Evolutionary conservation across 495 filamentous ascomycete species (phyloP).

Genomic region (Neurospora sp.): DNA sequence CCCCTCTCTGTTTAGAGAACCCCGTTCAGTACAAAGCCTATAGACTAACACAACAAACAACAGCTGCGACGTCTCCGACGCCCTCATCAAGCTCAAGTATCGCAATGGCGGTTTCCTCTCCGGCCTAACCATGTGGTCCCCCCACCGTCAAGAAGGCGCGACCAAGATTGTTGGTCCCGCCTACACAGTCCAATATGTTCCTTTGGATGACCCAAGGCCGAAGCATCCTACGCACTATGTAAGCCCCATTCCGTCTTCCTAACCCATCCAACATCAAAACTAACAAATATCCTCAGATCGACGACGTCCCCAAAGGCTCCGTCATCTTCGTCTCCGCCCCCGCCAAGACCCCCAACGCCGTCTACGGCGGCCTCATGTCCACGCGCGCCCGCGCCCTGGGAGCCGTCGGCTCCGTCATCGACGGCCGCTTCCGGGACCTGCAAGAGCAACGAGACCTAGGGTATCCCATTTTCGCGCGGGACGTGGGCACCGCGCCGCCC

Average conservation of each 20-base stretch:
- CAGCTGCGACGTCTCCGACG: slow-evolving; percentile 39
- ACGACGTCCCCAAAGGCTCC: slow-evolving; percentile 39
- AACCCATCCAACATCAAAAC: no score
- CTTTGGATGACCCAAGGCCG: slow-evolving; percentile 33
- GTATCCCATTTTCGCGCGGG: slow-evolving; percentile 44
- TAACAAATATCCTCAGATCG: slow-evolving; percentile 25
- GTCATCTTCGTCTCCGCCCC: slow-evolving; percentile 50
- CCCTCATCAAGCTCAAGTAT: slow-evolving; percentile 38
- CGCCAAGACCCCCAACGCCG: slow-evolving; percentile 40
- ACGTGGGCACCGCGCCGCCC: slow-evolving; percentile 42
- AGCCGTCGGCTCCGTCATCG: slow-evolving; percentile 40
- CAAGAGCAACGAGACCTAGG: slow-evolving; percentile 46
- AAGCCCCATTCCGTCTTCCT: neutral
- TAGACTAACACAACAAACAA: slow-evolving; percentile 1
- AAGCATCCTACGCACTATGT: slow-evolving; percentile 42
- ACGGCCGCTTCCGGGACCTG: slow-evolving; percentile 49
- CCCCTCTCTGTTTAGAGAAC: neutral
- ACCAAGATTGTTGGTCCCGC: slow-evolving; percentile 49
- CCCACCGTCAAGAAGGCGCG: slow-evolving; percentile 35
- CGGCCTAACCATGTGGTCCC: slow-evolving; percentile 49
- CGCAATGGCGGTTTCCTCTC: slow-evolving; percentile 48
- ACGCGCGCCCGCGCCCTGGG: slow-evolving; percentile 39
- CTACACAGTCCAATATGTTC: slow-evolving; percentile 47
- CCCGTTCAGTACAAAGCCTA: neutral
- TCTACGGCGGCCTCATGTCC: slow-evolving; percentile 52